Evolutionary conservation across 2,329 filamentous ascomycete genomes (phyloP).

Genomic region (Curvularia sp.): DNA sequence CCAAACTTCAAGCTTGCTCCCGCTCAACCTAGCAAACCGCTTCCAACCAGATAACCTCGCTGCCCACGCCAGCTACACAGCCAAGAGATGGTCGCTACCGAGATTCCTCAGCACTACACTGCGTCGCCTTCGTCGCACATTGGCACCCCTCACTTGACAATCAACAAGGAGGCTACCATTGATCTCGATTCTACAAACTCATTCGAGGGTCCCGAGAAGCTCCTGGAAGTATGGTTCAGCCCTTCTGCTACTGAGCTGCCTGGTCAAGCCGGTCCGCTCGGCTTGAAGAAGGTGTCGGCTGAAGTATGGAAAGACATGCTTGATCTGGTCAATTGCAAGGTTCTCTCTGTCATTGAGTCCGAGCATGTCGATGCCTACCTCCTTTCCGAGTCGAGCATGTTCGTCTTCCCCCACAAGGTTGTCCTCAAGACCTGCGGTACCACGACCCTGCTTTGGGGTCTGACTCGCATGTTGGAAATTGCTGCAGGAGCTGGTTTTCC

Average conservation of each 20-base stretch:
- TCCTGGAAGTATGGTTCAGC: slow-evolving; percentile 98
- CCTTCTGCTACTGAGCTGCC: slow-evolving; percentile 77
- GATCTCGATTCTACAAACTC: slow-evolving; percentile 95
- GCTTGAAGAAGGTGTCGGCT: slow-evolving; percentile 82
- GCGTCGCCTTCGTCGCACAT: slow-evolving; percentile 78
- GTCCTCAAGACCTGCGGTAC: slow-evolving; percentile 99
- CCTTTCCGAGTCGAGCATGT: slow-evolving; percentile 99
- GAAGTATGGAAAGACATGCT: slow-evolving; percentile 96
- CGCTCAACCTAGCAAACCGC: slow-evolving; percentile 19
- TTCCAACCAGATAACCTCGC: slow-evolving; percentile 12
- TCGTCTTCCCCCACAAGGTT: slow-evolving; percentile 99
- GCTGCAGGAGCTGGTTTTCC: slow-evolving; percentile 93
- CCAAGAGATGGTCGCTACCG: slow-evolving; percentile 82
- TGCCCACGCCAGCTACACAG: slow-evolving; percentile 33
- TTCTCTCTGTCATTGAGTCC: slow-evolving; percentile 90
- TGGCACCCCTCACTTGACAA: slow-evolving; percentile 88
- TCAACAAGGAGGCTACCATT: slow-evolving; percentile 91
- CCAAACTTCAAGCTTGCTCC: slow-evolving; percentile 18
- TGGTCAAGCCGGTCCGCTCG: slow-evolving; percentile 71
- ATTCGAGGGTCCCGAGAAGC: slow-evolving; percentile 97
- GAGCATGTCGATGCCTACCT: slow-evolving; percentile 96
- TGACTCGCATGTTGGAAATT: slow-evolving; percentile 91
- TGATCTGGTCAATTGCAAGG: slow-evolving; percentile 97
- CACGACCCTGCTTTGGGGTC: slow-evolving; percentile 86
- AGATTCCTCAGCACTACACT: slow-evolving; percentile 80